Base-by-base conservation (phyloP, 2,329 filamentous ascomycete species). In the Mariannaea sp. region DNA sequence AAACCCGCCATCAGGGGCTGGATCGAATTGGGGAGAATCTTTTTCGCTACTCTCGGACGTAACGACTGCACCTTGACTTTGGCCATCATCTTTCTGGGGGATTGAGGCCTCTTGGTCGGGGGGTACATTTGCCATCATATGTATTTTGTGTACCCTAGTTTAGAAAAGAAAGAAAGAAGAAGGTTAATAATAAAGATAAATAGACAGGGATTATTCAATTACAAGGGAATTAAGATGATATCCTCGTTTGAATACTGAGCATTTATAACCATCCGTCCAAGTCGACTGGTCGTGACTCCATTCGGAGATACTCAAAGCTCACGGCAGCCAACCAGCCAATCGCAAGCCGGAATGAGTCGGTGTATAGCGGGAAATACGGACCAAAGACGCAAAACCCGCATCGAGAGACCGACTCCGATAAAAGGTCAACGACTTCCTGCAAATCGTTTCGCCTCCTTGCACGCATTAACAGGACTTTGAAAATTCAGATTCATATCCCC, bases 1-100 rank as follows among this genome's bases (percentile, higher is more conserved):
- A 19, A 71, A 9, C 22, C 74, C 70, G 12, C 71, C 68, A 40
- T 74, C 66, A 0, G 72, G 72, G 0, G 59, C 55, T 8, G 29
- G 16, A 1, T 19, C 35, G 2, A 22, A 7, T 1, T 16, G 19
- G 5, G 10, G 5, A 6, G 32, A 13, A 1, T 50, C 0, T 7
- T 55, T 54, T 3, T 48, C 26, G 1, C 19, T 26, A 8, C 14
- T 9, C 1, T 19, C 6, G 1, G 14, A 4, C 1, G 22, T 6
- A 1, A 6, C 2, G 1, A 7, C 29, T 1, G 17, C 20, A 1
- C 24, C 5, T 35, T 14, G 26, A 1, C 24, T 5, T 35, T 14
- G 19, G 1, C 33, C 38, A 10, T 38, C 42, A 7, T 30, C 24
- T 19, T 16, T 24, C 3, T n/a, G n/a, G n/a, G n/a, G n/a, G n/a